A percentile compares a stretch with the other conserved stretches of the same genome.
These are phyloP conservation scores for Pleurotus citrinopileatus DNA, from an alignment of 768 basidiomycete genomes.

Conservation along the genomic window DNA sequence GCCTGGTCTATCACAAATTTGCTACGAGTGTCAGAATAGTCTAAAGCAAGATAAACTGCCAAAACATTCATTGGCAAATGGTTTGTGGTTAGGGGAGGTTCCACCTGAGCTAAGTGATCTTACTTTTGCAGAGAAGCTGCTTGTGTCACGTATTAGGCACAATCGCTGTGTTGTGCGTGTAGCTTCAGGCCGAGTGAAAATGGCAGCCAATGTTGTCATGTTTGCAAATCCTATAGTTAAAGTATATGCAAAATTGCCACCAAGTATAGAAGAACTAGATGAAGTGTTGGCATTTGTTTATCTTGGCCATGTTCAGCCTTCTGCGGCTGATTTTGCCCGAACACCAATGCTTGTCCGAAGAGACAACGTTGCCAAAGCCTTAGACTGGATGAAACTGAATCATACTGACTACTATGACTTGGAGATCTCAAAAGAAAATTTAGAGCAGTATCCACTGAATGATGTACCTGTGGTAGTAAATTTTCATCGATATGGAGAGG, in stretches of 20 bases:
- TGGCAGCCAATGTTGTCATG: slow-evolving; percentile 25
- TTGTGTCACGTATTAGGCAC: slow-evolving; percentile 24
- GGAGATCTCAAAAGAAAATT: slow-evolving; percentile 23
- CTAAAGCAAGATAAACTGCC: slow-evolving; percentile 14
- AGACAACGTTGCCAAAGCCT: slow-evolving; percentile 19
- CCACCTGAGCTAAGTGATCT: slow-evolving; percentile 24
- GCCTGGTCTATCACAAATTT: neutral
- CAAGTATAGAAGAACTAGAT: slow-evolving; percentile 26
- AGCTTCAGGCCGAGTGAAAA: slow-evolving; percentile 25
- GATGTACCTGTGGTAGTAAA: slow-evolving; percentile 21
- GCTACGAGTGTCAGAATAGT: neutral
- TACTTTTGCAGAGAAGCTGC: slow-evolving; percentile 26
- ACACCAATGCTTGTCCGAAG: slow-evolving; percentile 29
- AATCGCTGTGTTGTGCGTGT: slow-evolving; percentile 29
- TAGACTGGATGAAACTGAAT: slow-evolving; percentile 33
- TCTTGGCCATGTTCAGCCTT: slow-evolving; percentile 23
- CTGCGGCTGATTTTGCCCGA: slow-evolving; percentile 22
- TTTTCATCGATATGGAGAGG: slow-evolving; percentile 12
- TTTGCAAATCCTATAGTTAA: slow-evolving; percentile 28
- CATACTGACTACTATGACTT: slow-evolving; percentile 29
- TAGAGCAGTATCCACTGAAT: slow-evolving; percentile 19
- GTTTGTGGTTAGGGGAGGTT: slow-evolving; percentile 33
- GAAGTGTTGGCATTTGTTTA: slow-evolving; percentile 30
- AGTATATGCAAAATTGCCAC: slow-evolving; percentile 30
- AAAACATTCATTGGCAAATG: slow-evolving; percentile 26